Conservation (phyloP, 2,329 filamentous ascomycete genomes). For the Alternaria sp. region DNA sequence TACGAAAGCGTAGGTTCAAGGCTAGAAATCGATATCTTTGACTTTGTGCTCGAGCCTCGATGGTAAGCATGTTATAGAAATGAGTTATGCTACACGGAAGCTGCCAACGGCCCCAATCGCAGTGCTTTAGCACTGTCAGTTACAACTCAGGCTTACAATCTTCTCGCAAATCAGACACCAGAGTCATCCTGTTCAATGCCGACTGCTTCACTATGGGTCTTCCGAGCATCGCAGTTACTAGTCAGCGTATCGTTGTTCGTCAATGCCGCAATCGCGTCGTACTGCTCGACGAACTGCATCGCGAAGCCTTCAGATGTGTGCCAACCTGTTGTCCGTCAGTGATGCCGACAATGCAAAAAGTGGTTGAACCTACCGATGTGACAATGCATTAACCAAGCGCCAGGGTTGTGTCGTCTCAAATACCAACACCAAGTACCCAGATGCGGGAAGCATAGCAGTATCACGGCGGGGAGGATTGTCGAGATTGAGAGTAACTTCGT, state of each 20-base stretch:
- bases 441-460: conserved; percentile 42
- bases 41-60: too few species aligned
- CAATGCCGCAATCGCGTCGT: conserved; percentile 36
- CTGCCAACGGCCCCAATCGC: too few species aligned
- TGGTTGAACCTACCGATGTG: conserved; percentile 39
- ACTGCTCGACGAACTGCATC: conserved; percentile 45
- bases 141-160: neutral
- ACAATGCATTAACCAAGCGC: conserved; percentile 52
- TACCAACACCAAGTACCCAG: conserved; percentile 46
- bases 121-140: too few species aligned
- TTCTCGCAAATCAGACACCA: conserved; percentile 25
- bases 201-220: conserved; percentile 9
- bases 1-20: too few species aligned
- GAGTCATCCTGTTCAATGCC: conserved; percentile 41
- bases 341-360: neutral
- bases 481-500: conserved; percentile 29
- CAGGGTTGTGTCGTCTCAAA: conserved; percentile 51
- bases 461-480: conserved; percentile 48
- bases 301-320: conserved; percentile 48
- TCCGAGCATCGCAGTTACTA: conserved; percentile 28
- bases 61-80: too few species aligned
- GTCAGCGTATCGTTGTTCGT: conserved; percentile 24
- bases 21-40: too few species aligned
- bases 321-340: conserved; percentile 27
- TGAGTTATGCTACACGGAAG: too few species aligned